Evolutionary conservation across 192 early-diverging fungal genomes (phyloP).

Genomic region (Rhizoclosmatium sp.): DNA sequence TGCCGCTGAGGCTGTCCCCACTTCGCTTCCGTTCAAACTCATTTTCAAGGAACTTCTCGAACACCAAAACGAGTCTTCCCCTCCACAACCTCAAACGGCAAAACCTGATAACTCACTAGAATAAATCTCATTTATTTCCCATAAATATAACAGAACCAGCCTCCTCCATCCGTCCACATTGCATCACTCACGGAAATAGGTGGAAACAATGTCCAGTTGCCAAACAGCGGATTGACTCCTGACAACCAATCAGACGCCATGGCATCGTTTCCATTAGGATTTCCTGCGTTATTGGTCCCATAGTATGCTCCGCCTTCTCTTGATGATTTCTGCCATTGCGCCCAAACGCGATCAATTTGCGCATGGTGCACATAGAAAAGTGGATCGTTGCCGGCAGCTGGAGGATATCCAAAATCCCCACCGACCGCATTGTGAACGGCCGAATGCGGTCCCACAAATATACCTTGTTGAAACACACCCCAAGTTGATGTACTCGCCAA

Average conservation of each 20-base stretch:
- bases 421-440: slow-evolving; percentile 55
- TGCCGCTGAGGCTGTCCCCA: no score
- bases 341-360: slow-evolving; percentile 65
- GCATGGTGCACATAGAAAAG: slow-evolving; percentile 74
- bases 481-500: slow-evolving; percentile 27
- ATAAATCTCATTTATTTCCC: slow-evolving; percentile 2
- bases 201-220: not conserved
- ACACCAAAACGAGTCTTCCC: no score
- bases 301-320: not conserved
- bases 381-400: slow-evolving; percentile 53
- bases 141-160: slow-evolving; percentile 32
- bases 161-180: slow-evolving; percentile 23
- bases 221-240: not conserved
- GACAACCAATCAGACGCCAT: not conserved
- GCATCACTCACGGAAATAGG: slow-evolving; percentile 12
- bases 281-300: not conserved
- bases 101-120: no score
- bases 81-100: no score
- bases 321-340: slow-evolving; percentile 26
- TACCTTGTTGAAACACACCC: slow-evolving; percentile 41
- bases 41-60: no score
- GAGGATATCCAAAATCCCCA: slow-evolving; percentile 54
- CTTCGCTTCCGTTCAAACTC: no score
- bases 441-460: slow-evolving; percentile 46
- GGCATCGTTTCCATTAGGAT: slow-evolving; percentile 9